Evolutionary conservation across 83 land plant genomes (phyloP).

Genomic region (Picea mariana): DNA sequence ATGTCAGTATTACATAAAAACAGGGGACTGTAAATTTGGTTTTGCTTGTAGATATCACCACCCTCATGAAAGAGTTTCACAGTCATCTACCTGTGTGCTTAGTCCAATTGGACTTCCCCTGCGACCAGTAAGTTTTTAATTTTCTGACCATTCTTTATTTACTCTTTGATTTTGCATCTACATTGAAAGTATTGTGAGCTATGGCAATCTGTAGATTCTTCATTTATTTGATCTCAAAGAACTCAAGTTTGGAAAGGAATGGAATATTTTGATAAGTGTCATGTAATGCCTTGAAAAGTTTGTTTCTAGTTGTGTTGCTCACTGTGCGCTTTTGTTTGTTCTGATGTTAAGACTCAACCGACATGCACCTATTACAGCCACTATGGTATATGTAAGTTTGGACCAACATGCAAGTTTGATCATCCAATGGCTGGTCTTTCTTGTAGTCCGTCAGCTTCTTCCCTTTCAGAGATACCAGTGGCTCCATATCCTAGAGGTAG

Average conservation of each 20-base stretch:
- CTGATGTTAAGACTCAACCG: slow-evolving; percentile 32
- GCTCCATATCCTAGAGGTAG: slow-evolving; percentile 20
- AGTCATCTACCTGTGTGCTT: slow-evolving; percentile 2
- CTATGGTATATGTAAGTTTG: slow-evolving; percentile 60
- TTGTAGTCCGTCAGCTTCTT: slow-evolving; percentile 19
- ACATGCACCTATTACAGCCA: slow-evolving; percentile 39
- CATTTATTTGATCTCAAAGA: neutral
- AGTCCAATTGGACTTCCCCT: slow-evolving; percentile 16
- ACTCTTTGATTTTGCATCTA: neutral
- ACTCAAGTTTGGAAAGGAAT: neutral
- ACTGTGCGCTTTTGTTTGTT: neutral
- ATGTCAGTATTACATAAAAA: slow-evolving; percentile 9
- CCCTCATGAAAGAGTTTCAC: neutral
- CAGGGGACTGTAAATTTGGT: slow-evolving; percentile 18
- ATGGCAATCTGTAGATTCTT: neutral
- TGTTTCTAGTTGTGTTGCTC: neutral
- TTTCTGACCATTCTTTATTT: neutral
- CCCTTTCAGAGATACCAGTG: slow-evolving; percentile 16
- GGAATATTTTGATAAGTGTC: neutral
- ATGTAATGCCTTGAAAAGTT: neutral
- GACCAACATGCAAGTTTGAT: slow-evolving; percentile 55
- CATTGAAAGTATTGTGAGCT: neutral
- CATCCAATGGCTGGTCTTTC: slow-evolving; percentile 37
- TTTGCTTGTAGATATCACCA: slow-evolving; percentile 11
- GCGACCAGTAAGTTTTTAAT: slow-evolving; percentile 1